A percentile compares a stretch with the other conserved stretches of the same genome.
phyloP scores from a whole-genome alignment of 169 alveolate genomes.

The Cryptosporidium ryanae region DNA sequence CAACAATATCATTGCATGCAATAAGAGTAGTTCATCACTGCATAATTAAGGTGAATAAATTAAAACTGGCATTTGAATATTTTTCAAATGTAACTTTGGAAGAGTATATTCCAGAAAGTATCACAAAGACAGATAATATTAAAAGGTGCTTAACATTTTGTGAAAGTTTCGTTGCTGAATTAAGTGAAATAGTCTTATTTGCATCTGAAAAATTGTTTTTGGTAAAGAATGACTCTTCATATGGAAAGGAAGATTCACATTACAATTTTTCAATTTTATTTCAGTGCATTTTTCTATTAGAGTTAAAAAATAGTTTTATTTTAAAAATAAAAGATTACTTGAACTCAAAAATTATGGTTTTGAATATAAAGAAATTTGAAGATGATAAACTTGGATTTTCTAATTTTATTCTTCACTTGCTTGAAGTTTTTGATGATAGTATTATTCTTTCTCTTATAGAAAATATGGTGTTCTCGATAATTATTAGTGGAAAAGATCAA shows the following conservation, averaged over 20 bases:
- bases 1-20: slow-evolving; percentile 4
- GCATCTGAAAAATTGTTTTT: slow-evolving; percentile 20
- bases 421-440: slow-evolving; percentile 7
- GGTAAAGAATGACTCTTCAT: background rate
- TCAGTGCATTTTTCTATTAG: slow-evolving; percentile 30
- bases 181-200: background rate
- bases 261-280: slow-evolving; percentile 7
- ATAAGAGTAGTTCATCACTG: slow-evolving; percentile 31
- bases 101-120: background rate
- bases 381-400: slow-evolving; percentile 52
- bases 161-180: slow-evolving; percentile 20
- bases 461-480: slow-evolving; percentile 13
- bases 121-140: background rate
- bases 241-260: slow-evolving; percentile 14
- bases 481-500: slow-evolving; percentile 15
- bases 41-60: slow-evolving; percentile 7
- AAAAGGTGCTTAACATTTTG: slow-evolving; percentile 20
- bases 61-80: background rate
- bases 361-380: background rate
- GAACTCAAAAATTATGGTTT: slow-evolving; percentile 3
- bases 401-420: slow-evolving; percentile 9
- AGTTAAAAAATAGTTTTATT: slow-evolving; percentile 29
- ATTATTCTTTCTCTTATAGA: background rate
- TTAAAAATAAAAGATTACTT: background rate
- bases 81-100: slow-evolving; percentile 4